phyloP scores from a whole-genome alignment of 495 filamentous ascomycete genomes.

The Aspergillus ostianus region DNA sequence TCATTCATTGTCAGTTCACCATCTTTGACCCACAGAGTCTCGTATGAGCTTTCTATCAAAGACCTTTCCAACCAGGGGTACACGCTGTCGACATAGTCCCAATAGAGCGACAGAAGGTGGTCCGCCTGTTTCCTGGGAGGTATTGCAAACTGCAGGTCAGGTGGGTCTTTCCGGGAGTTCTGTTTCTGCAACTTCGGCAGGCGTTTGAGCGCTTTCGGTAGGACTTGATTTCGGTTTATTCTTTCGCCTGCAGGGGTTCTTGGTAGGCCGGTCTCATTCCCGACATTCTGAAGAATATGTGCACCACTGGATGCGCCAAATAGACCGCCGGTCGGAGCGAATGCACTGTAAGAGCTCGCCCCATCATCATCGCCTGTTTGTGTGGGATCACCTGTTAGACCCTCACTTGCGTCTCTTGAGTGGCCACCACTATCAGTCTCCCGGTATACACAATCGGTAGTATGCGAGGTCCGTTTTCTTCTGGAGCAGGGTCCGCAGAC shows the following conservation, averaged over 20 bases:
- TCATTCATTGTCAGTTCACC: constrained; percentile 15
- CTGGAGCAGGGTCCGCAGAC: constrained; percentile 17
- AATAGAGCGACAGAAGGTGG: background rate
- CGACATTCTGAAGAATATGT: background rate
- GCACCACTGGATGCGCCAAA: background rate
- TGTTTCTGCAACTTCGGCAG: background rate
- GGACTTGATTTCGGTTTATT: background rate
- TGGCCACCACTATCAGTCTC: background rate
- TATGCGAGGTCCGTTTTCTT: constrained; percentile 9
- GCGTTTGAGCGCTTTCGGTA: background rate
- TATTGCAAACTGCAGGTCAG: background rate
- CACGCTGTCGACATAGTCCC: background rate
- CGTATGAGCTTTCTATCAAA: background rate
- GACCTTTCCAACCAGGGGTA: background rate
- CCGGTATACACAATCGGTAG: background rate
- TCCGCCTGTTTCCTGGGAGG: background rate
- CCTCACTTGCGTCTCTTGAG: background rate
- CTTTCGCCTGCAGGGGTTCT: background rate
- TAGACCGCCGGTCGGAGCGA: background rate
- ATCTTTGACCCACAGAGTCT: background rate
- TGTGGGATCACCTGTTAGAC: too few relatives aligned
- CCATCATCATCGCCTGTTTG: background rate
- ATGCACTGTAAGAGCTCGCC: background rate
- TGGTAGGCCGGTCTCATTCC: background rate
- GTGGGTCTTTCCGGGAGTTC: background rate